Conservation (phyloP, 1,284 basidiomycete genomes). For the Cystobasidium slooffiae region DNA sequence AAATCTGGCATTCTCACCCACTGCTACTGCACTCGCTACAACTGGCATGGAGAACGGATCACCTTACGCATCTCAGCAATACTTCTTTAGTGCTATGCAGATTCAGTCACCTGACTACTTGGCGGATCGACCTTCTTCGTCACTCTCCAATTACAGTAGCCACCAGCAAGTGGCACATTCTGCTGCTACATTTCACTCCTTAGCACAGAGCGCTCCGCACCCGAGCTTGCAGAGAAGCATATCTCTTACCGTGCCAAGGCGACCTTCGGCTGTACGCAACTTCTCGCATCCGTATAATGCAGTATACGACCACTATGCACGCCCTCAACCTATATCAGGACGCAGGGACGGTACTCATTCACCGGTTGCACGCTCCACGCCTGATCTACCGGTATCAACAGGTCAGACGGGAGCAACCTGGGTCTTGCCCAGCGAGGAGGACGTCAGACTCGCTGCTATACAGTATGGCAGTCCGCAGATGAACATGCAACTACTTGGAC, state of each 20-base stretch:
- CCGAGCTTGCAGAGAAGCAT: neutral
- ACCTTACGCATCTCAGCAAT: neutral
- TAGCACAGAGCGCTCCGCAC: neutral
- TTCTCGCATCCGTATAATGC: constrained; percentile 5
- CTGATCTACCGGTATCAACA: neutral
- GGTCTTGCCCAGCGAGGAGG: constrained; percentile 24
- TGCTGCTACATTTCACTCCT: neutral
- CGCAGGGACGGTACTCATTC: neutral
- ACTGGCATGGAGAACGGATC: neutral
- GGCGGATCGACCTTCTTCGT: neutral
- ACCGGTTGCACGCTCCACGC: neutral
- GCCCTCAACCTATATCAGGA: neutral
- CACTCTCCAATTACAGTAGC: neutral
- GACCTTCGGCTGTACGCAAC: neutral
- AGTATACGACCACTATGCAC: neutral
- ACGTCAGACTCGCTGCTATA: constrained; percentile 38
- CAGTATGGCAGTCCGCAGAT: neutral
- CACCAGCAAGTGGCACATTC: neutral
- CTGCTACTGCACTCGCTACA: no score
- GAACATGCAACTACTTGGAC: no score
- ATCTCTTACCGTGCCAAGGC: neutral
- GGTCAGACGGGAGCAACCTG: neutral
- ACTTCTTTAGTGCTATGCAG: constrained; percentile 1
- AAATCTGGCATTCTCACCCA: no score
- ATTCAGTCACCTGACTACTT: constrained; percentile 1